Evolutionary conservation across 192 early-diverging fungal species (phyloP).

Genomic region (Podila horticola): DNA sequence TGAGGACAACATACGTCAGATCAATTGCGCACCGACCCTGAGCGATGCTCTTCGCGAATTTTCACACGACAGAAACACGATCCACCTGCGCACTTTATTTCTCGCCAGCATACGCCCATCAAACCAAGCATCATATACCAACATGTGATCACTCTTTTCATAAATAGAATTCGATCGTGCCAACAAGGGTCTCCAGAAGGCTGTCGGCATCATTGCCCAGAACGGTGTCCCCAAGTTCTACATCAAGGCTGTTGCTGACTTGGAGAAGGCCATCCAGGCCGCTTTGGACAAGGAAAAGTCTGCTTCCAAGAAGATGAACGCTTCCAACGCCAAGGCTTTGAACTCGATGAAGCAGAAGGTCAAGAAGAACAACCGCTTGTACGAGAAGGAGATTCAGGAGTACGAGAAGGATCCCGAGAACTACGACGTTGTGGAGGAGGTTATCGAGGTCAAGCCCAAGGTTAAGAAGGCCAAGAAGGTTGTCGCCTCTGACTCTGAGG

Average conservation of each 20-base stretch:
- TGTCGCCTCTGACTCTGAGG: constrained; percentile 58
- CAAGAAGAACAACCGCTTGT: constrained; percentile 87
- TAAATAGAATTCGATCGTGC: constrained; percentile 88
- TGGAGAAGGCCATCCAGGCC: constrained; percentile 84
- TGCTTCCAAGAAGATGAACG: constrained; percentile 86
- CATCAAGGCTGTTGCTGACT: constrained; percentile 72
- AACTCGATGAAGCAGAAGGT: constrained; percentile 94
- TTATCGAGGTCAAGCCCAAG: constrained; percentile 13
- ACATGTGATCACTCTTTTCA: too few species aligned
- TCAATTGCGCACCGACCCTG: too few species aligned
- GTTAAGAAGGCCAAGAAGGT: constrained; percentile 50
- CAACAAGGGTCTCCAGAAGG: constrained; percentile 73
- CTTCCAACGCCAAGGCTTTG: constrained; percentile 81
- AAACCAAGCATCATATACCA: too few species aligned
- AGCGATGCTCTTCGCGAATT: too few species aligned
- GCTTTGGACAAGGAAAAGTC: constrained; percentile 73
- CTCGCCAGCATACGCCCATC: too few species aligned
- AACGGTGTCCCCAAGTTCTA: constrained; percentile 74
- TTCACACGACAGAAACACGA: background rate
- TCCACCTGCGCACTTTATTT: too few species aligned
- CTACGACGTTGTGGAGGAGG: constrained; percentile 29
- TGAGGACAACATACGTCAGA: too few species aligned
- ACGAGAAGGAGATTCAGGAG: constrained; percentile 75
- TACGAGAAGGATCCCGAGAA: constrained; percentile 62
- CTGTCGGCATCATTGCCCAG: constrained; percentile 61